Conservation (phyloP, 2,329 filamentous ascomycete species). For the Orbilia oligospora region DNA sequence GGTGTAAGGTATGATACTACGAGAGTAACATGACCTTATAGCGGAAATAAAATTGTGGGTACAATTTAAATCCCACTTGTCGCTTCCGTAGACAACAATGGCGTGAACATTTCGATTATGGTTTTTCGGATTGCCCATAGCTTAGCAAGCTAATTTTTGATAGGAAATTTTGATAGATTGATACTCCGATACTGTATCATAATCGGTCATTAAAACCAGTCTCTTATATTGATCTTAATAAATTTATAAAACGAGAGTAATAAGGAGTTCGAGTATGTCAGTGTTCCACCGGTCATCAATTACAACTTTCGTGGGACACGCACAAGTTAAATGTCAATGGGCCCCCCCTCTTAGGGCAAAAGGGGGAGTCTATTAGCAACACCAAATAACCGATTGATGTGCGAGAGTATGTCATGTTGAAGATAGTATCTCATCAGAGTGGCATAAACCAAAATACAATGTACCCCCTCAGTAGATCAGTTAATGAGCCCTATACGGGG, state of each 20-base stretch:
- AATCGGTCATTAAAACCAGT: background rate
- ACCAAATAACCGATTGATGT: background rate
- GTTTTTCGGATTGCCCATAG: constrained; percentile 5
- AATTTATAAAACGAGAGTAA: background rate
- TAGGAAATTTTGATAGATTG: background rate
- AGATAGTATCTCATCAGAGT: background rate
- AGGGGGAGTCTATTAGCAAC: too few relatives aligned
- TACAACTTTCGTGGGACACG: too few relatives aligned
- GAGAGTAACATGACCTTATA: constrained; percentile 30
- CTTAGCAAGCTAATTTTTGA: background rate
- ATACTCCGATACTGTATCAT: background rate
- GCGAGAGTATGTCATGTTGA: background rate
- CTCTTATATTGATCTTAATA: background rate
- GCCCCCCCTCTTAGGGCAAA: too few relatives aligned
- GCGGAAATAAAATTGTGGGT: constrained; percentile 41
- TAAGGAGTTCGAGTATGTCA: background rate
- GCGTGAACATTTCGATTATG: constrained; percentile 32
- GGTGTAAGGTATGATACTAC: constrained; percentile 34
- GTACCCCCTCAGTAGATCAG: constrained; percentile 4
- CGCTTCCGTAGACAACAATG: constrained; percentile 34
- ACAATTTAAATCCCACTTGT: constrained; percentile 34
- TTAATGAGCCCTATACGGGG: background rate
- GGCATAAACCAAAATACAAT: background rate
- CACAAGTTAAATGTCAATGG: too few relatives aligned
- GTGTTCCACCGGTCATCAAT: too few relatives aligned